Conservation (phyloP, 2,329 filamentous ascomycete genomes). For the Pestalotiopsis sp. region DNA sequence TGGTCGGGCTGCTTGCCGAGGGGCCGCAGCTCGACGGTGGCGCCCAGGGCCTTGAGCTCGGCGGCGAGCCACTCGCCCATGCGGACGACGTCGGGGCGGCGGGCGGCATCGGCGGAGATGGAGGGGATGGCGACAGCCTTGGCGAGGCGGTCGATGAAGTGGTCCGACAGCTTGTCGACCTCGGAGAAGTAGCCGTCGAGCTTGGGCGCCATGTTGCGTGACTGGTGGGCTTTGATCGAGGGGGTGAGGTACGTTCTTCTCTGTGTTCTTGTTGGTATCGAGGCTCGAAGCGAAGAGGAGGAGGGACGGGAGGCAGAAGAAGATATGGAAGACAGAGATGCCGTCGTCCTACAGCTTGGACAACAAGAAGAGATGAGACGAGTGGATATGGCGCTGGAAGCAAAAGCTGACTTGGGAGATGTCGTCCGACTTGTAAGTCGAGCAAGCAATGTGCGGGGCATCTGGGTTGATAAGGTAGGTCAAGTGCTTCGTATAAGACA, state of each 20-base stretch:
- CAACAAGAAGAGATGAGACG: slow-evolving; percentile 1
- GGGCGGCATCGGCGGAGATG: slow-evolving; percentile 84
- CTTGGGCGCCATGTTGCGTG: slow-evolving; percentile 81
- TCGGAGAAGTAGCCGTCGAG: slow-evolving; percentile 92
- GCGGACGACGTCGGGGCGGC: slow-evolving; percentile 87
- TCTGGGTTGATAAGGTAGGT: slow-evolving; percentile 14
- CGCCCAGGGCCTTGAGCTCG: slow-evolving; percentile 82
- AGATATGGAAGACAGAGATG: background rate
- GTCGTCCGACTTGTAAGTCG: slow-evolving; percentile 11
- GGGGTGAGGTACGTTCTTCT: slow-evolving; percentile 51
- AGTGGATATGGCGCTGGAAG: slow-evolving; percentile 12
- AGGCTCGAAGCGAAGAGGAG: slow-evolving; percentile 15
- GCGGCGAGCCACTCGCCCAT: slow-evolving; percentile 91
- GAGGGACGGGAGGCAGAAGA: background rate
- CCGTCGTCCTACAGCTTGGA: background rate
- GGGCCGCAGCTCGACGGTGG: slow-evolving; percentile 80
- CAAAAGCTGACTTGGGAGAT: slow-evolving; percentile 8
- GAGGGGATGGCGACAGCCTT: slow-evolving; percentile 96
- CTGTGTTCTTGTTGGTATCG: slow-evolving; percentile 9
- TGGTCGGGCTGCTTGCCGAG: slow-evolving; percentile 91
- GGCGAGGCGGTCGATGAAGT: slow-evolving; percentile 87
- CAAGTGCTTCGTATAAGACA: background rate
- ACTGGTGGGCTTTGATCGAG: slow-evolving; percentile 57
- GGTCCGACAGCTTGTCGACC: slow-evolving; percentile 75
- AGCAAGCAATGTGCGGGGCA: slow-evolving; percentile 23